A percentile compares a stretch with the other conserved stretches of the same genome.
phyloP scores from a whole-genome alignment of 2,329 filamentous ascomycete genomes.

The Calonectria ilicicola region DNA sequence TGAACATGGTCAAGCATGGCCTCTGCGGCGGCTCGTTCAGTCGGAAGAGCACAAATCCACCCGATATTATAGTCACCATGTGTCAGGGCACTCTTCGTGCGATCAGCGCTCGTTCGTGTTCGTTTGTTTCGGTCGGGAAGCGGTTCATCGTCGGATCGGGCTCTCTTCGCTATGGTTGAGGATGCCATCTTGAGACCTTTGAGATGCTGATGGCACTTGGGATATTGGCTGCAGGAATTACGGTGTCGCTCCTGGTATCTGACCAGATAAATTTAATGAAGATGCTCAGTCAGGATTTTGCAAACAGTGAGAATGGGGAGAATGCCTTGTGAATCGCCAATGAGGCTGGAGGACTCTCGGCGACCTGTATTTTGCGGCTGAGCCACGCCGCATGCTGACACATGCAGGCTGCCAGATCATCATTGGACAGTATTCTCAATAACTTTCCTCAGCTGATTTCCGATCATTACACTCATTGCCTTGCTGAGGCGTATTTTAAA shows the following conservation, averaged over 20 bases:
- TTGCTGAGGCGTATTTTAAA: too few relatives aligned
- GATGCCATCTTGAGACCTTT: background rate
- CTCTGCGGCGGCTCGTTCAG: background rate
- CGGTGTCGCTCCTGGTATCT: too few relatives aligned
- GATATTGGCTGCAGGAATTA: too few relatives aligned
- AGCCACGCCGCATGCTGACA: background rate
- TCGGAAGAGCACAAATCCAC: background rate
- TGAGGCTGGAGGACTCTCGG: background rate
- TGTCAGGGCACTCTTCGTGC: background rate
- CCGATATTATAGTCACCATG: background rate
- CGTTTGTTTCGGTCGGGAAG: background rate
- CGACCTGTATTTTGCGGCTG: background rate
- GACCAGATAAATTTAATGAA: too few relatives aligned
- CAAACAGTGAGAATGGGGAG: background rate
- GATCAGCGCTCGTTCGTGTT: background rate
- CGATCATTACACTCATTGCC: too few relatives aligned
- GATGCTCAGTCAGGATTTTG: background rate
- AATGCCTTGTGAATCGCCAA: background rate
- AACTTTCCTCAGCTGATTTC: too few relatives aligned
- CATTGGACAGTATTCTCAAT: too few relatives aligned
- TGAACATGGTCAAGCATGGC: background rate
- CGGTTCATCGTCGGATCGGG: background rate
- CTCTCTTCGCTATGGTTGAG: background rate
- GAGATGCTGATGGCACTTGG: background rate
- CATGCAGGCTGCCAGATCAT: too few relatives aligned